Conservation (phyloP, 768 basidiomycete genomes). For the Botryobasidium botryosum region DNA sequence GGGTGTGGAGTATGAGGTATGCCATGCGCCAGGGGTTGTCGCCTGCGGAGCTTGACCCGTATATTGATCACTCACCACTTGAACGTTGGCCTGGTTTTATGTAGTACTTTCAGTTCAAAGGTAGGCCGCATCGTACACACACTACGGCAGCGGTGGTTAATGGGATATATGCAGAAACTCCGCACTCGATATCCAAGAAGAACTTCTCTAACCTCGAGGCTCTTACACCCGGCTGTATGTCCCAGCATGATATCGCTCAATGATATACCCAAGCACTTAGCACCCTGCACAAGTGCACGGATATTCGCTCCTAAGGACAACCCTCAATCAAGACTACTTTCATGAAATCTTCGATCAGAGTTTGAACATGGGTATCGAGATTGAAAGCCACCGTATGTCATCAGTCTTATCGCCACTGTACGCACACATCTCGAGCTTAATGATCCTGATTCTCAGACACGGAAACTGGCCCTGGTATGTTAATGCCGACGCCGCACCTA, state of each 20-base stretch:
- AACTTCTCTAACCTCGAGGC: constrained; percentile 56
- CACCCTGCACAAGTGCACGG: constrained; percentile 67
- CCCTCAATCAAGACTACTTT: constrained; percentile 81
- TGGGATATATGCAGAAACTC: constrained; percentile 79
- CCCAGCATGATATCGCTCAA: background rate
- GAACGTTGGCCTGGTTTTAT: too few relatives aligned
- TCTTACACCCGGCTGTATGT: constrained; percentile 83
- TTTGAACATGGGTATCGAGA: constrained; percentile 49
- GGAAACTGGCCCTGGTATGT: constrained; percentile 66
- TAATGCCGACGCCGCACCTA: too few relatives aligned
- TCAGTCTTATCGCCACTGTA: background rate
- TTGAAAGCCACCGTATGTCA: constrained; percentile 72
- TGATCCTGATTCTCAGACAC: constrained; percentile 63
- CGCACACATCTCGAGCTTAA: too few relatives aligned
- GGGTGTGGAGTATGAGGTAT: constrained; percentile 89
- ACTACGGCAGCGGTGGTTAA: too few relatives aligned
- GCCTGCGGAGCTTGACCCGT: too few relatives aligned
- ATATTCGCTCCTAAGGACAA: constrained; percentile 82
- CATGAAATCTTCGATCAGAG: constrained; percentile 70
- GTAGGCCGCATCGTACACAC: too few relatives aligned
- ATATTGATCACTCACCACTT: background rate
- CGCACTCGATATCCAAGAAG: constrained; percentile 59
- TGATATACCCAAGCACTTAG: too few relatives aligned
- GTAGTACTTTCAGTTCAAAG: constrained; percentile 85
- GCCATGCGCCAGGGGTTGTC: too few relatives aligned